These are phyloP conservation scores for Dendryphion nanum DNA, from an alignment of 2,329 filamentous ascomycete genomes.

Conservation along the genomic window DNA sequence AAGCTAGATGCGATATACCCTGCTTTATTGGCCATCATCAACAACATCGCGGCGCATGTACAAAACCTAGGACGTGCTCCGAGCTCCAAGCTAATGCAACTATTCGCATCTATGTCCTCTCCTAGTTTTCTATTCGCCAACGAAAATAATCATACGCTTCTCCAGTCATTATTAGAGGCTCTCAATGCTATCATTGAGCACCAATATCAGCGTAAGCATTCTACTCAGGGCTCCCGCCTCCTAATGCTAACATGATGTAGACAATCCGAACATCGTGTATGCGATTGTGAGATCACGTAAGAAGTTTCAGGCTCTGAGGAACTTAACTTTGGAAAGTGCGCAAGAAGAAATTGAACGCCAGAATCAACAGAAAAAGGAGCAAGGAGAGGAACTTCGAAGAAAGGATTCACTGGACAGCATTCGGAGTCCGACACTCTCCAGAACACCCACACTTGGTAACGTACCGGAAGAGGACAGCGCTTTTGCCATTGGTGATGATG, in stretches of 20 bases:
- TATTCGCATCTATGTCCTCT: conserved; percentile 89
- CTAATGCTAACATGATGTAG: conserved; percentile 42
- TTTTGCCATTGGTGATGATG: conserved; percentile 84
- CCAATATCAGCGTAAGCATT: conserved; percentile 67
- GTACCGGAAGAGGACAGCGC: conserved; percentile 76
- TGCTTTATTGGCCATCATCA: conserved; percentile 85
- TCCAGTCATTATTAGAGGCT: conserved; percentile 81
- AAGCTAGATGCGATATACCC: conserved; percentile 90
- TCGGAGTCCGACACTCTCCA: conserved; percentile 60
- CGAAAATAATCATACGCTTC: conserved; percentile 80
- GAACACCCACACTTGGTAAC: conserved; percentile 59
- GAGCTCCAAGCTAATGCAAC: conserved; percentile 78
- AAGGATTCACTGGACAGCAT: conserved; percentile 68
- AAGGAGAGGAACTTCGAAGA: conserved; percentile 34
- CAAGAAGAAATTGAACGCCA: conserved; percentile 87
- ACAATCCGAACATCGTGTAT: conserved; percentile 79
- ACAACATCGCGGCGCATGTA: conserved; percentile 85
- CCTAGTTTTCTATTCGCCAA: conserved; percentile 90
- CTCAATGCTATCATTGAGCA: conserved; percentile 90
- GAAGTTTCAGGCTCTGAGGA: conserved; percentile 78
- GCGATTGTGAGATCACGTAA: conserved; percentile 76
- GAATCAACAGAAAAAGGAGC: conserved; percentile 67
- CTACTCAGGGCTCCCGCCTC: not conserved
- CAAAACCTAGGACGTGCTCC: conserved; percentile 72
- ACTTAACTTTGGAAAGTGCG: conserved; percentile 88